Percentiles rank a stretch among this genome's conserved stretches.
phyloP scores from a whole-genome alignment of 805 yeast genomes.

The Pichia insulana region DNA sequence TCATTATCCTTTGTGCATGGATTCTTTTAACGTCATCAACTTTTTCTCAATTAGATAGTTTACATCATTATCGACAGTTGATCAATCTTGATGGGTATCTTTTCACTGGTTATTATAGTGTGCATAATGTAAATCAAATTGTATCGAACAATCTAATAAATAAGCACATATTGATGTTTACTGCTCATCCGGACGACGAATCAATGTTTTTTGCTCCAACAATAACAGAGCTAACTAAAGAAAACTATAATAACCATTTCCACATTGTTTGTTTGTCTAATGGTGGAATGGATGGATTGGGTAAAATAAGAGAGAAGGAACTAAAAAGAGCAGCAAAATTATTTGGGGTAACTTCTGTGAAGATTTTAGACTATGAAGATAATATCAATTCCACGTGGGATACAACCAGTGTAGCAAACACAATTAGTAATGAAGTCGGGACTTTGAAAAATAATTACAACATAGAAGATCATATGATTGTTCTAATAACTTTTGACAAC shows the following conservation, averaged over 20 bases:
- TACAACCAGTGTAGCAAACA: constrained; percentile 28
- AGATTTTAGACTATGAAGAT: constrained; percentile 51
- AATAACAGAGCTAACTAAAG: constrained; percentile 40
- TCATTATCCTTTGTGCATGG: constrained; percentile 5
- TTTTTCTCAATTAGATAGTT: constrained; percentile 2
- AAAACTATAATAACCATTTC: constrained; percentile 41
- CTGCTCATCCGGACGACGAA: constrained; percentile 98
- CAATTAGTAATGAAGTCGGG: constrained; percentile 24
- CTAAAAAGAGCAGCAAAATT: constrained; percentile 44
- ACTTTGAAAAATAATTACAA: constrained; percentile 8
- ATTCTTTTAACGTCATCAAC: constrained; percentile 6
- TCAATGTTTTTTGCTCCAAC: constrained; percentile 94
- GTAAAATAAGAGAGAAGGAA: constrained; percentile 54
- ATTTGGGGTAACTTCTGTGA: constrained; percentile 40
- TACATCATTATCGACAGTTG: not conserved
- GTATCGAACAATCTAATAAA: constrained; percentile 13
- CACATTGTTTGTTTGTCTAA: constrained; percentile 61
- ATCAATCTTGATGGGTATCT: constrained; percentile 17
- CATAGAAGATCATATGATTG: constrained; percentile 19
- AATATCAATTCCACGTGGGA: constrained; percentile 67
- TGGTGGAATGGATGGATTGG: constrained; percentile 74
- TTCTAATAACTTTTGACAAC: constrained; percentile 71
- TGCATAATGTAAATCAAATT: constrained; percentile 18
- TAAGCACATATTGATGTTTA: constrained; percentile 31
- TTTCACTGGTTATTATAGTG: constrained; percentile 13